Base-by-base conservation (phyloP, 2,329 filamentous ascomycete genomes). In the Aspergillus calidoustus region DNA sequence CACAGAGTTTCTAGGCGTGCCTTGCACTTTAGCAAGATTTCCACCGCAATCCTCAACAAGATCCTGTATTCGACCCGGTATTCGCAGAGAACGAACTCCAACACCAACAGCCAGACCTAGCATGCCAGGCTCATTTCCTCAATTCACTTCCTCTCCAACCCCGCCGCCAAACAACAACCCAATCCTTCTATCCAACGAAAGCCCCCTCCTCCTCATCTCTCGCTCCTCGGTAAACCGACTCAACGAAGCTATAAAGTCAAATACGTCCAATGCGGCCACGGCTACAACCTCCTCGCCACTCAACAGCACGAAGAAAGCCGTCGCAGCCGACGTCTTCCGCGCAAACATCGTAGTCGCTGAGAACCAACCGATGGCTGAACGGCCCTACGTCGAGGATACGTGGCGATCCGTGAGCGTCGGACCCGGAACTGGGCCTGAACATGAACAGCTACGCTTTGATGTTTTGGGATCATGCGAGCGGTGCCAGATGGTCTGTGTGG, bases 401-500 rank as follows among this genome's bases (percentile, higher is more conserved):
- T 98, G 94, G 94, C 81, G 80, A 13, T 82, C 77, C 17, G 70
- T 97, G 46, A 82, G 79, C 8, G 90, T 97, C 60, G 91, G 90
- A 0, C 63, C 69, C 0, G 11, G 34, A 41, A 5, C 11, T 15
- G 34, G 34, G 15, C 9, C 11, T 15, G 34, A 41, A 15, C 11
- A 15, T 3, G 64, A 66, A 1, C 61, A 72, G 19, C 46, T 75
- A 28, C 68, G 57, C 1, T 75, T 82, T 23, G 71, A 90, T 64
- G 86, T 96, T 70, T 79, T 98, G 4, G 94, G 93, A 0, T 86
- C 91, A 3, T 99, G 95, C 71, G 86, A 92, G 63, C 83, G 95
- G 62, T 99, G 95, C 69, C 93, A 97, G 75, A 98, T 99, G 93
- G 90, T 99, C 9, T 97, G 94, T 73, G 87, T 98, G 50, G 89